Evolutionary conservation across 2,329 filamentous ascomycete species (phyloP).

Genomic region (Monosporascus cannonballus): DNA sequence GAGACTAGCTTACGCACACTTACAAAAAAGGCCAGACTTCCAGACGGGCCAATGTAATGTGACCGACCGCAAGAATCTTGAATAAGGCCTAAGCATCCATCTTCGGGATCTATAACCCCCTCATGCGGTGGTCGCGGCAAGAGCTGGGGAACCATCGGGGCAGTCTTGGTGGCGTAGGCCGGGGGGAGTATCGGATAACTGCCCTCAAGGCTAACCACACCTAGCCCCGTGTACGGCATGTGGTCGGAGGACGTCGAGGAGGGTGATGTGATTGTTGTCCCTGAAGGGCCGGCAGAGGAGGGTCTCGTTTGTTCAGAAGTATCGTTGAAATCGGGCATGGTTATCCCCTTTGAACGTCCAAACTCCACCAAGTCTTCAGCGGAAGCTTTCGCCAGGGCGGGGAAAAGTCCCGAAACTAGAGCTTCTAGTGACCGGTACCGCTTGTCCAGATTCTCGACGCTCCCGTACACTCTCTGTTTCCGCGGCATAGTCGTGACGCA

Average conservation of each 20-base stretch:
- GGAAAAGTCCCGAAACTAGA: conserved; percentile 34
- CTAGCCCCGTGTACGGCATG: conserved; percentile 1
- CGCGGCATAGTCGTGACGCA: conserved; percentile 37
- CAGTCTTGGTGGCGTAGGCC: conserved; percentile 7
- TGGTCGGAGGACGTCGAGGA: background rate
- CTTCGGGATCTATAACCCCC: background rate
- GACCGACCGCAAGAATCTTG: conserved; percentile 14
- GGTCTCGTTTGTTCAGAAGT: background rate
- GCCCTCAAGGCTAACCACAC: conserved; percentile 4
- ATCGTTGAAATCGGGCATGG: conserved; percentile 26
- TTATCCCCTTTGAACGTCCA: conserved; percentile 29
- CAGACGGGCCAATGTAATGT: conserved; percentile 19
- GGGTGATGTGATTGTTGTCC: background rate
- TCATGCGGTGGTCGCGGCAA: conserved; percentile 1
- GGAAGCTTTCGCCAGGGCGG: conserved; percentile 28
- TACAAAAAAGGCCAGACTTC: conserved; percentile 14
- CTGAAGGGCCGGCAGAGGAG: background rate
- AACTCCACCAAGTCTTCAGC: conserved; percentile 33
- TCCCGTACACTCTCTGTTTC: conserved; percentile 38
- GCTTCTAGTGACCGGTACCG: conserved; percentile 36
- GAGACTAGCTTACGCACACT: conserved; percentile 15
- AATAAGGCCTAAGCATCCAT: conserved; percentile 10
- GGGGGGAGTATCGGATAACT: conserved; percentile 10
- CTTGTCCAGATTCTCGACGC: conserved; percentile 37
- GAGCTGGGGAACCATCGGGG: background rate